Percentiles rank a stretch among this genome's conserved stretches.
phyloP scores from a whole-genome alignment of 2,329 filamentous ascomycete genomes.

The Ceratocystiopsis minuta region DNA sequence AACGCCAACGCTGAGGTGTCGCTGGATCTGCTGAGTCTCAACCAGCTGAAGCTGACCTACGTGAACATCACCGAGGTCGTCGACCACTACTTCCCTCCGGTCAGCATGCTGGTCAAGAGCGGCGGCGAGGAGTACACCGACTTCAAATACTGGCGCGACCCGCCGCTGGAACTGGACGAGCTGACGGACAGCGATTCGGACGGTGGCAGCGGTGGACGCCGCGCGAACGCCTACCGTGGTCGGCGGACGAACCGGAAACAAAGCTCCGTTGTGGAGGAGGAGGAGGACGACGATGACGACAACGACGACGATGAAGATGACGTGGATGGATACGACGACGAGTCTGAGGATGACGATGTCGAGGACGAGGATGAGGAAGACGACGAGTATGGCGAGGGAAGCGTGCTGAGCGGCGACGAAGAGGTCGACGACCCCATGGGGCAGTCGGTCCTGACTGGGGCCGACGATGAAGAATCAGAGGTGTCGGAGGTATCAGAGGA shows the following conservation, averaged over 20 bases:
- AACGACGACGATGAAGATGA: conserved; percentile 26
- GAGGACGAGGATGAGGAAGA: conserved; percentile 22
- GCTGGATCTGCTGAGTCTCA: conserved; percentile 73
- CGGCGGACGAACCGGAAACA: conserved; percentile 10
- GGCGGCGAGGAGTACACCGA: conserved; percentile 93
- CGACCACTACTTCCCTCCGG: conserved; percentile 93
- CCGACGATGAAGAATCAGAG: conserved; percentile 18
- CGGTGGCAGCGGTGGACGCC: conserved; percentile 18
- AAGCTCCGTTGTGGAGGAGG: conserved; percentile 18
- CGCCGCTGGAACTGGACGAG: conserved; percentile 66
- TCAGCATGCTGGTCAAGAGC: conserved; percentile 68
- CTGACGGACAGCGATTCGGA: conserved; percentile 70
- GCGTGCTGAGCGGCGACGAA: conserved; percentile 24
- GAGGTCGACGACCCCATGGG: conserved; percentile 25
- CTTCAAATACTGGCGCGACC: conserved; percentile 89
- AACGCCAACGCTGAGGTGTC: conserved; percentile 95
- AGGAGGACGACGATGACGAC: conserved; percentile 18
- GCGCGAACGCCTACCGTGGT: background rate
- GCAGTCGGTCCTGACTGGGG: conserved; percentile 22
- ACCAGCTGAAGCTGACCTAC: conserved; percentile 92
- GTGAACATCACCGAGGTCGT: conserved; percentile 94
- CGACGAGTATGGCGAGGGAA: conserved; percentile 23
- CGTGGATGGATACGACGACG: conserved; percentile 23
- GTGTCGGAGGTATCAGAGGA: conserved; percentile 20
- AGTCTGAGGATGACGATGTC: conserved; percentile 15